Evolutionary conservation across 2,329 filamentous ascomycete species (phyloP).

Genomic region (Keithomyces neogunnii): DNA sequence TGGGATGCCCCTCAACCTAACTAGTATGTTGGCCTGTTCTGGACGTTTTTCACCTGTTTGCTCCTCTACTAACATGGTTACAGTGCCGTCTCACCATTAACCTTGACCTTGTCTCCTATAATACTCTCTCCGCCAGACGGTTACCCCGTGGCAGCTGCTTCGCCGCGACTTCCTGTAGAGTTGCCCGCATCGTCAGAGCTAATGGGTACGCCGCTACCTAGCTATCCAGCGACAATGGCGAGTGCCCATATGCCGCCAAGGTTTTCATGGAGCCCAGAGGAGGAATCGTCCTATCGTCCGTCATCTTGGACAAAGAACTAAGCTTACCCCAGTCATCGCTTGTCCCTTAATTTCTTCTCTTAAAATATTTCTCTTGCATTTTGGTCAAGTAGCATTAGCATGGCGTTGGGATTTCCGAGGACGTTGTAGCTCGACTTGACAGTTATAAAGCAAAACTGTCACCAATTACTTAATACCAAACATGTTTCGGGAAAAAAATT

Average conservation of each 20-base stretch:
- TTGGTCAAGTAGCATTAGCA: background rate
- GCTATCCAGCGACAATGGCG: slow-evolving; percentile 15
- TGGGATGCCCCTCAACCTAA: background rate
- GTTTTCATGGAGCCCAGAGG: slow-evolving; percentile 22
- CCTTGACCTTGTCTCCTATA: background rate
- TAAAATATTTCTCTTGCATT: background rate
- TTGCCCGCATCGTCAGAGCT: slow-evolving; percentile 15
- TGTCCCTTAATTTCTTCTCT: too few relatives aligned
- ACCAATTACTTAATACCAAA: too few relatives aligned
- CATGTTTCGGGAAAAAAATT: slow-evolving; percentile 11
- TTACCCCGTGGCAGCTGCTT: background rate
- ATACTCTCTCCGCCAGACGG: background rate
- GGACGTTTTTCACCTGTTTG: background rate
- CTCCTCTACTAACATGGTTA: background rate
- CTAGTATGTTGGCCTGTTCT: background rate
- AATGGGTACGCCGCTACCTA: slow-evolving; percentile 25
- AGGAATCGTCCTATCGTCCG: slow-evolving; percentile 19
- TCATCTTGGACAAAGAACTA: slow-evolving; percentile 7
- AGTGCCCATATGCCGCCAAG: slow-evolving; percentile 3
- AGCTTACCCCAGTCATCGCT: background rate
- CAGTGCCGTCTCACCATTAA: slow-evolving; percentile 2
- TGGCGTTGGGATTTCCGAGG: background rate
- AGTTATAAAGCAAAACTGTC: background rate
- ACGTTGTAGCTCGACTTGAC: background rate
- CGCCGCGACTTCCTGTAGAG: slow-evolving; percentile 3